Evolutionary conservation across 257 asterid species (phyloP).

Genomic region (Plantago elongata): DNA sequence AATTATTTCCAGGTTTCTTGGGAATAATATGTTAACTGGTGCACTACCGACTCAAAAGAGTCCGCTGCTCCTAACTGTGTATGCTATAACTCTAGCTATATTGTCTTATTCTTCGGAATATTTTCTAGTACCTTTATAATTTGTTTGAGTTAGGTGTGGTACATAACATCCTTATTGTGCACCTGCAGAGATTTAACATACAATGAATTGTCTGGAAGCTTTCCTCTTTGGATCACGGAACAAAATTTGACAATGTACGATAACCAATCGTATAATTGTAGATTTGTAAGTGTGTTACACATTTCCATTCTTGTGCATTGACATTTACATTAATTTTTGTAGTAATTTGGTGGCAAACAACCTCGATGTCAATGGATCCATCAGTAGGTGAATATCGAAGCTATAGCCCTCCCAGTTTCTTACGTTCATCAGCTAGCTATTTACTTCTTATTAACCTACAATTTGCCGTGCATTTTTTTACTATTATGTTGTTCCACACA

Average conservation of each 20-base stretch:
- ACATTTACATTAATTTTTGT: background rate
- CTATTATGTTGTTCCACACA: too few relatives aligned
- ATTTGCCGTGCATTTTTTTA: too few relatives aligned
- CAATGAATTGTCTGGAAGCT: slow-evolving; percentile 63
- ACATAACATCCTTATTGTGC: too few relatives aligned
- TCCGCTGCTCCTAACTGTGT: slow-evolving; percentile 40
- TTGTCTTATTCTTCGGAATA: background rate
- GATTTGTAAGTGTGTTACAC: background rate
- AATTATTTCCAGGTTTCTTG: slow-evolving; percentile 60
- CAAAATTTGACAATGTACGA: slow-evolving; percentile 13
- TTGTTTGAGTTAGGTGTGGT: background rate
- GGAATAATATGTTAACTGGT: slow-evolving; percentile 65
- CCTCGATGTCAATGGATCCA: too few relatives aligned
- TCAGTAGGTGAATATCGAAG: too few relatives aligned
- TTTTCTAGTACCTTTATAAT: too few relatives aligned
- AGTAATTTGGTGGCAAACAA: too few relatives aligned
- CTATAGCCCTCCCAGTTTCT: too few relatives aligned
- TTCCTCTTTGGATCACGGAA: slow-evolving; percentile 61
- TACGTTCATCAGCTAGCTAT: too few relatives aligned
- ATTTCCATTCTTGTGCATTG: background rate
- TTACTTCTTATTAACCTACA: too few relatives aligned
- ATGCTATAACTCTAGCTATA: slow-evolving; percentile 19
- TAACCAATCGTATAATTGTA: slow-evolving; percentile 39
- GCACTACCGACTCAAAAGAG: slow-evolving; percentile 45
- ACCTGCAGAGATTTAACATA: slow-evolving; percentile 62